phyloP scores from a whole-genome alignment of 192 early-diverging fungal genomes.

The Coemansia sp. region DNA sequence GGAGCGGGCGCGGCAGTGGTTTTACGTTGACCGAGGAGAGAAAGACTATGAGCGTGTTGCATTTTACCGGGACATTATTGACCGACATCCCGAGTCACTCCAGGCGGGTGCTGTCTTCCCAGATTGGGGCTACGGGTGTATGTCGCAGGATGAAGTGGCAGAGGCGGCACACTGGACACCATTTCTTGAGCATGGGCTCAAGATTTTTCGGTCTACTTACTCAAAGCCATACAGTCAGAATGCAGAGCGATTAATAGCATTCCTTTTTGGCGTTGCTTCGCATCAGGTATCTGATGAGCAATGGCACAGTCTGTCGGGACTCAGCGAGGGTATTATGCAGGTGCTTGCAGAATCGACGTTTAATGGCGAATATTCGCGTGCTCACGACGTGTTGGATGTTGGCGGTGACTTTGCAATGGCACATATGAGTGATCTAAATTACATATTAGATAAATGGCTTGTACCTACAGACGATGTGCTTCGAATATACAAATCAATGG shows the following conservation, averaged over 20 bases:
- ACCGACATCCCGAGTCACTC: slow-evolving; percentile 32
- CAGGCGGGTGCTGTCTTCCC: slow-evolving; percentile 52
- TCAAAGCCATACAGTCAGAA: slow-evolving; percentile 12
- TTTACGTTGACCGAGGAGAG: slow-evolving; percentile 7
- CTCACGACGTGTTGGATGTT: slow-evolving; percentile 50
- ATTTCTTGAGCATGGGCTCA: slow-evolving; percentile 39
- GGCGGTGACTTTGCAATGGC: slow-evolving; percentile 55
- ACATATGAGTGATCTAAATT: slow-evolving; percentile 39
- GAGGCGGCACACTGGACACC: slow-evolving; percentile 55
- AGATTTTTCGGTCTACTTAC: slow-evolving; percentile 22
- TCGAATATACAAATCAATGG: slow-evolving; percentile 39
- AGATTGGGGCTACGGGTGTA: slow-evolving; percentile 57
- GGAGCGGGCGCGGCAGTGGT: slow-evolving; percentile 53
- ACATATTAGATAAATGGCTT: slow-evolving; percentile 39
- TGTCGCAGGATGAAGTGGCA: slow-evolving; percentile 48
- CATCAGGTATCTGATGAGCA: slow-evolving; percentile 55
- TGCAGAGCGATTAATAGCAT: slow-evolving; percentile 42
- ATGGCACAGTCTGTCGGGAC: slow-evolving; percentile 50
- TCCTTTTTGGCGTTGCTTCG: slow-evolving; percentile 50
- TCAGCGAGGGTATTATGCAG: slow-evolving; percentile 48
- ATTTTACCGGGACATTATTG: slow-evolving; percentile 26
- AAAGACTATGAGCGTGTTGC: slow-evolving; percentile 4
- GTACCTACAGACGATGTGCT: slow-evolving; percentile 48
- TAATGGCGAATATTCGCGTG: slow-evolving; percentile 32
- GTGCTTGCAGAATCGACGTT: slow-evolving; percentile 46